Base-by-base conservation (phyloP, 768 basidiomycete species). In the Chiua virens region DNA sequence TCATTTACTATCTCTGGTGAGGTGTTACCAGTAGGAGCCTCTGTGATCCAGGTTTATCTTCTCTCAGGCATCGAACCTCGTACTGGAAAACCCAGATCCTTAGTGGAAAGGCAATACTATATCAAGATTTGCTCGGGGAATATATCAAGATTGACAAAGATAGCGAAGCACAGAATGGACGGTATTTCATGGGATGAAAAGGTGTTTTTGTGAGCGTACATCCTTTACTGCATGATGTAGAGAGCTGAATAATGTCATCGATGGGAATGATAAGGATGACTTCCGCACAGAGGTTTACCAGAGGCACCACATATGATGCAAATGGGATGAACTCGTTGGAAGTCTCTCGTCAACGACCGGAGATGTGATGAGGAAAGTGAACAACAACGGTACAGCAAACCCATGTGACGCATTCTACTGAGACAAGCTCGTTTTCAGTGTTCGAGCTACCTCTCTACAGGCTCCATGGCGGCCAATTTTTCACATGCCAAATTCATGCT, bases 51-150 rank as follows among this genome's bases (percentile, higher is more conserved):
- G 17, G 13, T 5, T 13, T 8, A 20, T 1, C 23, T 17, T 14
- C 28, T 21, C 45, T 25, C 21, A 55, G 53, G 52, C 41, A 47
- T 56, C 45, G 25, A 50, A 18, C 53, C 47, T 32, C 14, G 13
- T 8, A 35, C 45, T 35, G 22, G 18, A 20, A 23, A 28, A 4
- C 30, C 28, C 11, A 38, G 22, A 14, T 2, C 7, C n/a, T 23
- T 5, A 2, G 3, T 25, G 10, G 34, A 49, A 9, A 47, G 30
- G 30, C 28, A 32, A 38, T 52, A 43, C n/a, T 18, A 27, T 9
- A 17, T 49, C 30, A 6, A 20, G 1, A 38, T 51, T n/a, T 27
- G 27, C 1, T 39, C 47, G 3, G 47, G 40, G 5, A 25, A 27
- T 18, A 38, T 14, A 15, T 3, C 18, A 8, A 15, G 8, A 8